A percentile compares a stretch with the other conserved stretches of the same genome.
phyloP scores from a whole-genome alignment of 768 basidiomycete species.

The Rubroboletus pulcherrimus region DNA sequence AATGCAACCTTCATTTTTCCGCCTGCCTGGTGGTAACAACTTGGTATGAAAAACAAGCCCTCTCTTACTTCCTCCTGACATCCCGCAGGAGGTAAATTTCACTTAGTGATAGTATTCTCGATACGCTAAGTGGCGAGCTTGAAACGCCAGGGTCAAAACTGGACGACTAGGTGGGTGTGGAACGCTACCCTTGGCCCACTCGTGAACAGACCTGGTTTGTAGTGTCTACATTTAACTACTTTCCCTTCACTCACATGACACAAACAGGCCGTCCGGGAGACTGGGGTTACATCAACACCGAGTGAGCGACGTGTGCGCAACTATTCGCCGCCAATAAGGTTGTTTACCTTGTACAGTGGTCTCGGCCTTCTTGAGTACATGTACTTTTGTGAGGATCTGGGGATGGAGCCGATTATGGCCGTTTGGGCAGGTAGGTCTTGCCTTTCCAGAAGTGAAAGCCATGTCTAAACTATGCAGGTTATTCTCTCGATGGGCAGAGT shows the following conservation, averaged over 20 bases:
- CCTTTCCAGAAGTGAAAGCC: not conserved
- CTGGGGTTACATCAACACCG: slow-evolving; percentile 58
- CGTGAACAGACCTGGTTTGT: slow-evolving; percentile 40
- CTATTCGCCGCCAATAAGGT: not conserved
- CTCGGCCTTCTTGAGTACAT: slow-evolving; percentile 55
- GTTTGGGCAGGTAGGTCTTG: slow-evolving; percentile 46
- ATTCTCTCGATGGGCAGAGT: slow-evolving; percentile 41
- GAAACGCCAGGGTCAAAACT: slow-evolving; percentile 44
- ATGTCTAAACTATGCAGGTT: slow-evolving; percentile 33
- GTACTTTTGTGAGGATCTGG: slow-evolving; percentile 50
- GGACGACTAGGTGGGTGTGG: slow-evolving; percentile 58
- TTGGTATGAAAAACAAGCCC: slow-evolving; percentile 32
- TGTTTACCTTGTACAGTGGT: slow-evolving; percentile 35
- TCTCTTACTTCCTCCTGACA: not conserved
- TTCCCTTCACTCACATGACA: not conserved
- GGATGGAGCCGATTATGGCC: slow-evolving; percentile 57
- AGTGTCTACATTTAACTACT: not conserved
- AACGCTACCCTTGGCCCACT: slow-evolving; percentile 56
- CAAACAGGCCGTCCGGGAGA: slow-evolving; percentile 46
- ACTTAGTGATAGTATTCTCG: not conserved
- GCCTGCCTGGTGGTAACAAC: slow-evolving; percentile 66
- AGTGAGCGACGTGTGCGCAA: slow-evolving; percentile 33
- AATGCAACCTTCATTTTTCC: slow-evolving; percentile 56
- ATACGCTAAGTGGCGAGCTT: not conserved
- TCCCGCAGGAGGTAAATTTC: slow-evolving; percentile 37